Conservation (phyloP, 768 basidiomycete genomes). For the Lactarius sp. region DNA sequence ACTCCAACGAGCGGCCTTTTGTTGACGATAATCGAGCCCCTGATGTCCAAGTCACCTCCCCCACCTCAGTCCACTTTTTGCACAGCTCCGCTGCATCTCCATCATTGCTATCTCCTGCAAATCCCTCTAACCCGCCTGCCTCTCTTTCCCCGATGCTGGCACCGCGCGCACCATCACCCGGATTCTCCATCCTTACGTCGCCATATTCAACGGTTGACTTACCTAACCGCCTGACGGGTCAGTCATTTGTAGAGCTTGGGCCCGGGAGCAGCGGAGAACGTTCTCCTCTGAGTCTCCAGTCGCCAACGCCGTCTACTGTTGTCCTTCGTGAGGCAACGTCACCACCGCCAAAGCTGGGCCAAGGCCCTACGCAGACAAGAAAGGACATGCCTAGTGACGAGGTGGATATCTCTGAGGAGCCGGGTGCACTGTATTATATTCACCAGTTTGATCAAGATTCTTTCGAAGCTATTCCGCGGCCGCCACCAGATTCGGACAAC, state of each 20-base stretch:
- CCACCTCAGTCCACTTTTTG: neutral
- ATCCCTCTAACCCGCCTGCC: slow-evolving; percentile 13
- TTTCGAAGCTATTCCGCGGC: slow-evolving; percentile 14
- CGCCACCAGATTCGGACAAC: slow-evolving; percentile 32
- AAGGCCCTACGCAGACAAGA: slow-evolving; percentile 25
- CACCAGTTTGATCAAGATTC: slow-evolving; percentile 43
- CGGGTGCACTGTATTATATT: slow-evolving; percentile 67
- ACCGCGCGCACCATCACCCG: slow-evolving; percentile 22
- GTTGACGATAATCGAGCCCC: neutral
- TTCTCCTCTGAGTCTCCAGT: neutral
- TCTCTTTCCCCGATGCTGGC: slow-evolving; percentile 3
- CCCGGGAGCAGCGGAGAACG: slow-evolving; percentile 1
- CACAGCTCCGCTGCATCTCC: slow-evolving; percentile 19
- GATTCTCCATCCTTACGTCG: slow-evolving; percentile 34
- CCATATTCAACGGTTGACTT: slow-evolving; percentile 35
- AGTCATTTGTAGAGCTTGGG: slow-evolving; percentile 16
- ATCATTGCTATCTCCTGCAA: slow-evolving; percentile 16
- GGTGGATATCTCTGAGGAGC: slow-evolving; percentile 45
- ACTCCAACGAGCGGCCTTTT: neutral
- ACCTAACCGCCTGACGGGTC: slow-evolving; percentile 8
- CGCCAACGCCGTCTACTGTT: neutral
- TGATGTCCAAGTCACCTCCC: slow-evolving; percentile 1
- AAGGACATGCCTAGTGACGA: slow-evolving; percentile 25
- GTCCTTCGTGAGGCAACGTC: neutral
- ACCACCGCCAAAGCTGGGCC: slow-evolving; percentile 6